These are phyloP conservation scores for Nidularia pulvinata DNA, from an alignment of 768 basidiomycete genomes.

Conservation along the genomic window DNA sequence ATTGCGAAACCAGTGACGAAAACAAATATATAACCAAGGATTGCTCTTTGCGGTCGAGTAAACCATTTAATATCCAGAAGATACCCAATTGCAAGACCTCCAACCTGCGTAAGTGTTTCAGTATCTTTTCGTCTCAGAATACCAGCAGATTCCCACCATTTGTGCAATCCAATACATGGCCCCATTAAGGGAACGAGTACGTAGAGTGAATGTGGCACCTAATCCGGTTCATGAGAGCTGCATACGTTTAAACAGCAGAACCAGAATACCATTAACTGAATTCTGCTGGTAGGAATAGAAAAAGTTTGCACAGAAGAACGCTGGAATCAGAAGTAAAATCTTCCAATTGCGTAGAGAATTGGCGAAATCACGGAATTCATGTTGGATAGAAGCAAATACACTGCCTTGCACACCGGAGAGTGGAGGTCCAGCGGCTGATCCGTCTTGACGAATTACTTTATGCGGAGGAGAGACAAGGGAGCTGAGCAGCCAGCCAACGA, in stretches of 20 bases:
- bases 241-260: neutral
- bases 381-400: slow-evolving; percentile 10
- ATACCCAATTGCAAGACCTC: slow-evolving; percentile 18
- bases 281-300: slow-evolving; percentile 27
- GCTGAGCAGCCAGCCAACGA: slow-evolving; percentile 18
- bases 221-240: neutral
- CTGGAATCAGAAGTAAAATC: slow-evolving; percentile 20
- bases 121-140: neutral
- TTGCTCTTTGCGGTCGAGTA: slow-evolving; percentile 21
- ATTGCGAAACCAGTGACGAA: slow-evolving; percentile 20
- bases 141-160: slow-evolving; percentile 14
- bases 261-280: slow-evolving; percentile 16
- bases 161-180: slow-evolving; percentile 27
- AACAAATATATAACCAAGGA: slow-evolving; percentile 18
- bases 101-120: slow-evolving; percentile 9
- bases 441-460: slow-evolving; percentile 19
- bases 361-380: slow-evolving; percentile 15
- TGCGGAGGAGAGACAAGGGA: slow-evolving; percentile 18
- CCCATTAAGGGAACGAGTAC: slow-evolving; percentile 22
- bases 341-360: slow-evolving; percentile 18
- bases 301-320: slow-evolving; percentile 27
- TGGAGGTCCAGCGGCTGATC: slow-evolving; percentile 15
- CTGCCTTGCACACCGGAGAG: slow-evolving; percentile 8
- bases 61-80: slow-evolving; percentile 21
- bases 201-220: slow-evolving; percentile 21